Evolutionary conservation across 1,284 basidiomycete species (phyloP).

Genomic region (Rhizoctonia solani): DNA sequence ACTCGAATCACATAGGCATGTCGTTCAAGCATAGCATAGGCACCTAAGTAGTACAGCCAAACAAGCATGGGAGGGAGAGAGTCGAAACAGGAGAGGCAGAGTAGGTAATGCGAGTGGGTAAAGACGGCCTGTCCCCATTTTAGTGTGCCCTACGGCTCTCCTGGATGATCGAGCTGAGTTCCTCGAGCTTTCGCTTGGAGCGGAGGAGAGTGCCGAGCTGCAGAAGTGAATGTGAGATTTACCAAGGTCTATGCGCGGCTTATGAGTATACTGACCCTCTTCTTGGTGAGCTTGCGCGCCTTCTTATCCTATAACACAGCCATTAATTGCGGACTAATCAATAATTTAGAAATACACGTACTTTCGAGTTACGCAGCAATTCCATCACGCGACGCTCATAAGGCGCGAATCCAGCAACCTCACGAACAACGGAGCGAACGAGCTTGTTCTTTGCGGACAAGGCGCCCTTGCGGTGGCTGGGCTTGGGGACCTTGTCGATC

Average conservation of each 20-base stretch:
- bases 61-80: slow-evolving; percentile 25
- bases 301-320: slow-evolving; percentile 80
- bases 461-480: slow-evolving; percentile 91
- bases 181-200: slow-evolving; percentile 97
- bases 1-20: no score
- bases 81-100: slow-evolving; percentile 10
- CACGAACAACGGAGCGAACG: slow-evolving; percentile 88
- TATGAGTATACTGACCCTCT: slow-evolving; percentile 72
- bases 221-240: slow-evolving; percentile 11
- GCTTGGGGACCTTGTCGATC: slow-evolving; percentile 78
- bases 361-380: slow-evolving; percentile 98
- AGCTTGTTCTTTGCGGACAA: slow-evolving; percentile 86
- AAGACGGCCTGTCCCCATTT: no score
- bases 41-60: slow-evolving; percentile 28
- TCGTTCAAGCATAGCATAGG: slow-evolving; percentile 35
- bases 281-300: slow-evolving; percentile 97
- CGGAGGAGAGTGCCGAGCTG: slow-evolving; percentile 94
- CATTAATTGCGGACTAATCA: not conserved
- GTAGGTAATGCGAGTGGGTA: no score
- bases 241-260: not conserved
- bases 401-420: slow-evolving; percentile 97
- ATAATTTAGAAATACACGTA: slow-evolving; percentile 54
- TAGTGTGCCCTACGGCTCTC: slow-evolving; percentile 70
- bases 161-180: slow-evolving; percentile 88
- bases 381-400: slow-evolving; percentile 99